phyloP scores from a whole-genome alignment of 1,139 yeast species.

The Spencermartinsiella ligniputridi region DNA sequence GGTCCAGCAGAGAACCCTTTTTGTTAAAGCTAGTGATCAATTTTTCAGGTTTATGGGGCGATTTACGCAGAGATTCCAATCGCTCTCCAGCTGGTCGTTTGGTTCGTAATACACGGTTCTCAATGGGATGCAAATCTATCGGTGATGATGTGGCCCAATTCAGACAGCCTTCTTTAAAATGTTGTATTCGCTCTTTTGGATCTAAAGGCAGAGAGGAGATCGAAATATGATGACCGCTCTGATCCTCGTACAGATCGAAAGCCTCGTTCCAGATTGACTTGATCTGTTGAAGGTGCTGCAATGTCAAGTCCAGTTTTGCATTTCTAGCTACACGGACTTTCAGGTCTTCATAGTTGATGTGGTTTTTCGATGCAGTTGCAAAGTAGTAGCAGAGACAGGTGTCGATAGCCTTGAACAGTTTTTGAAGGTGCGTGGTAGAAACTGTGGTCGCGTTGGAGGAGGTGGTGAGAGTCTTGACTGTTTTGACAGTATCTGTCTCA shows the following conservation, averaged over 20 bases:
- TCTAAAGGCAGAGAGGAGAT: slow-evolving; percentile 7
- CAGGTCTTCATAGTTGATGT: slow-evolving; percentile 19
- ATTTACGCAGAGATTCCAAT: slow-evolving; percentile 15
- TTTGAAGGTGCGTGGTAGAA: slow-evolving; percentile 7
- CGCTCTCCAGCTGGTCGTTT: slow-evolving; percentile 11
- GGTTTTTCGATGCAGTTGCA: slow-evolving; percentile 17
- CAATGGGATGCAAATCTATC: slow-evolving; percentile 5
- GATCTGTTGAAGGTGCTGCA: slow-evolving; percentile 24
- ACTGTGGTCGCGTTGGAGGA: no score
- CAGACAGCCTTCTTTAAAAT: slow-evolving; percentile 9
- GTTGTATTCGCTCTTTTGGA: slow-evolving; percentile 6
- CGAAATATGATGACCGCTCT: background rate
- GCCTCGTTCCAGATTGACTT: slow-evolving; percentile 19
- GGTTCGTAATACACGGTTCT: background rate
- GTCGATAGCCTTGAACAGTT: slow-evolving; percentile 21
- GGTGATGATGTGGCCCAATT: slow-evolving; percentile 6
- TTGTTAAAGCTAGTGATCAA: slow-evolving; percentile 6
- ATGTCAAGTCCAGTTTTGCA: slow-evolving; percentile 20
- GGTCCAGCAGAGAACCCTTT: slow-evolving; percentile 27
- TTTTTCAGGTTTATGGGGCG: slow-evolving; percentile 6
- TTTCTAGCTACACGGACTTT: slow-evolving; percentile 19
- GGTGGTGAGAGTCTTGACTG: no score
- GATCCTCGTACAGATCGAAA: background rate
- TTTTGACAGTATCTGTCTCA: no score
- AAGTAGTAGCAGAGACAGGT: slow-evolving; percentile 20